phyloP scores from a whole-genome alignment of 495 filamentous ascomycete species.

The Letharia columbiana region DNA sequence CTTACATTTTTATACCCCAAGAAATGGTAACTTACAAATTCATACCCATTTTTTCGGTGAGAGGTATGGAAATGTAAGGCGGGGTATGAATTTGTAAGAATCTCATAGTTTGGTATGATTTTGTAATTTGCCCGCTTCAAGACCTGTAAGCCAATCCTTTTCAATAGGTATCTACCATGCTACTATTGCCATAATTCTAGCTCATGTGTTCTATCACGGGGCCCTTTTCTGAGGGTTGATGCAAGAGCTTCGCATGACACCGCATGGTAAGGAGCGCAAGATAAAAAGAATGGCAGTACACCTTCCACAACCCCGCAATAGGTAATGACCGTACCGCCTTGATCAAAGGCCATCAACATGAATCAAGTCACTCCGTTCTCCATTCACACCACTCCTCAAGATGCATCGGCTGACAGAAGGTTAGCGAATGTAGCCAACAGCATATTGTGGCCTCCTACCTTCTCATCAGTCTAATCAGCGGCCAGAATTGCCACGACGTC shows the following conservation, averaged over 20 bases:
- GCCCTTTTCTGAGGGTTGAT: too few species aligned
- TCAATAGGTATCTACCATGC: too few species aligned
- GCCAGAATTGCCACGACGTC: neutral
- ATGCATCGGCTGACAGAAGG: neutral
- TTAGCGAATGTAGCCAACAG: neutral
- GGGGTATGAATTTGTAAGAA: too few species aligned
- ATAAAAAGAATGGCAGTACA: neutral
- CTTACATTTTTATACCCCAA: too few species aligned
- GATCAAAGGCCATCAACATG: neutral
- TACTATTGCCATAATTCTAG: too few species aligned
- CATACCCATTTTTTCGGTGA: too few species aligned
- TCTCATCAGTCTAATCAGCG: neutral
- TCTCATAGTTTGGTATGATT: too few species aligned
- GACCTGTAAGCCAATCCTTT: too few species aligned
- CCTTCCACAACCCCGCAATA: neutral
- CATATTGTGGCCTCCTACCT: neutral
- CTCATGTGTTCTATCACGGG: too few species aligned
- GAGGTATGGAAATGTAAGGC: too few species aligned
- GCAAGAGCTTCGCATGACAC: neutral
- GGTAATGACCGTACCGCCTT: neutral
- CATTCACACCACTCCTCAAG: neutral
- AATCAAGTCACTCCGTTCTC: neutral
- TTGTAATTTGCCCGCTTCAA: too few species aligned
- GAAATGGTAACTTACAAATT: too few species aligned
- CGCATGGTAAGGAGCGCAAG: neutral